Conservation (phyloP, 1,284 basidiomycete species). For the Kalmanozyma brasiliensis region DNA sequence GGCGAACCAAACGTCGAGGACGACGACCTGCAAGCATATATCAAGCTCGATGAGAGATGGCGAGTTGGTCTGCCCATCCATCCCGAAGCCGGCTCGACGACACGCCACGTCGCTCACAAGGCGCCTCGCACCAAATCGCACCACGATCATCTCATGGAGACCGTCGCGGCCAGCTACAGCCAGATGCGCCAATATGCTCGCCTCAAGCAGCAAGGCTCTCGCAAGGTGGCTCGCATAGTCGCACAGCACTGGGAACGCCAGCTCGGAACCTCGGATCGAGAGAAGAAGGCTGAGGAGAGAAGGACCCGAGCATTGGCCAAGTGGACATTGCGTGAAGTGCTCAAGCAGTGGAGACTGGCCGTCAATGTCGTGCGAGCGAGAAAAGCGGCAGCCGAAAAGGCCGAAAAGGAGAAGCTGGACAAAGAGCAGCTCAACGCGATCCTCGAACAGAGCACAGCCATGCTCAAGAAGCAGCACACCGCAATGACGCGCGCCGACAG, state of each 20-base stretch:
- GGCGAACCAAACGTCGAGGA: constrained; percentile 35
- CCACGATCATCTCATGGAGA: constrained; percentile 52
- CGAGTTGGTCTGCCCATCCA: constrained; percentile 46
- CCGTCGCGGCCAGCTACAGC: constrained; percentile 30
- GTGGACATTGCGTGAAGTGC: constrained; percentile 77
- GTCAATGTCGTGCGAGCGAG: constrained; percentile 83
- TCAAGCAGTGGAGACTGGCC: constrained; percentile 87
- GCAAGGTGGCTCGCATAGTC: constrained; percentile 77
- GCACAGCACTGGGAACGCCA: constrained; percentile 82
- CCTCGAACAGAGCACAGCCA: constrained; percentile 85
- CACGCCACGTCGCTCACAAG: constrained; percentile 36
- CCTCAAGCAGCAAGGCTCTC: constrained; percentile 64
- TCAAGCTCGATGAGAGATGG: constrained; percentile 40
- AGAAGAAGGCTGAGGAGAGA: constrained; percentile 76
- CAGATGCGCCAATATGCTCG: constrained; percentile 63
- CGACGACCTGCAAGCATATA: constrained; percentile 29
- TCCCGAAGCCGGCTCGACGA: constrained; percentile 17
- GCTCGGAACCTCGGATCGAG: constrained; percentile 74
- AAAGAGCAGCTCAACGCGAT: constrained; percentile 90
- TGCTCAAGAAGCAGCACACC: constrained; percentile 77
- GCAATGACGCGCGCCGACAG: constrained; percentile 57
- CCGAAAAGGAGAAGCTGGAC: constrained; percentile 76
- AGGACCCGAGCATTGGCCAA: constrained; percentile 78
- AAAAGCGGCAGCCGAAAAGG: constrained; percentile 73
- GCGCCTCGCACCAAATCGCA: constrained; percentile 40